Evolutionary conservation across 192 early-diverging fungal species (phyloP), one percentile per base, ranked within the genome.

Genomic region (Coemansia biformis): DNA sequence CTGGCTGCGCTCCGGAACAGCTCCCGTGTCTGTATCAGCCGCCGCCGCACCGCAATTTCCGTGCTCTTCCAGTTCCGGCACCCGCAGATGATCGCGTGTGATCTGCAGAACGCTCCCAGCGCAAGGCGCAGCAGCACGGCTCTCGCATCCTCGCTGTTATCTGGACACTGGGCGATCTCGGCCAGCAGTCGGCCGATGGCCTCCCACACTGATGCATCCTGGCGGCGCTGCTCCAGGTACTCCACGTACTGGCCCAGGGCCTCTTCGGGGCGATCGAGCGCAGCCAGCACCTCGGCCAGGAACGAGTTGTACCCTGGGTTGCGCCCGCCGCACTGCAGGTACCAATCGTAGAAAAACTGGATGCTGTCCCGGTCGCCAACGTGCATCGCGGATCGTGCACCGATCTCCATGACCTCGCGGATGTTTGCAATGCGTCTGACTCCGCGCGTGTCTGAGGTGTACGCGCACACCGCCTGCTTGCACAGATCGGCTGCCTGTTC

Each of bases 121-220:
- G 62, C 57, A 30, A 73, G 33, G 1, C 56, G 60, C 38, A 32
- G 23, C 57, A 54, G 50, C 10, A 30, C 7, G 46, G 18, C n/a
- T 8, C 44, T 1, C 14, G 32, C 15, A 14, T 2, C 21, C 31
- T 41, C 40, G 9, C 13, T 14, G 30, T 24, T 11, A 9, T 31
- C 31, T 26, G 24, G 3, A 5, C 1, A 8, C 8, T 43, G 46
- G 12, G 23, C 42, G 15, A 64, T 38, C 5, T 36, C 36, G 6
- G 42, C 19, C 2, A 73, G 42, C 23, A 43, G 24, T 18, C 31
- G 45, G 11, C 69, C 69, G n/a, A 66, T 57, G 14, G 35, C 22
- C 32, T 73, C 62, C 69, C 69, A 73, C 12, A 73, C 47, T 7
- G n/a, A 40, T 0, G 69, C 69, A 32, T 73, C 69, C 34, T 61